These are phyloP conservation scores for Anisodus acutangulus DNA, from an alignment of 257 asterid genomes.

Conservation along the genomic window DNA sequence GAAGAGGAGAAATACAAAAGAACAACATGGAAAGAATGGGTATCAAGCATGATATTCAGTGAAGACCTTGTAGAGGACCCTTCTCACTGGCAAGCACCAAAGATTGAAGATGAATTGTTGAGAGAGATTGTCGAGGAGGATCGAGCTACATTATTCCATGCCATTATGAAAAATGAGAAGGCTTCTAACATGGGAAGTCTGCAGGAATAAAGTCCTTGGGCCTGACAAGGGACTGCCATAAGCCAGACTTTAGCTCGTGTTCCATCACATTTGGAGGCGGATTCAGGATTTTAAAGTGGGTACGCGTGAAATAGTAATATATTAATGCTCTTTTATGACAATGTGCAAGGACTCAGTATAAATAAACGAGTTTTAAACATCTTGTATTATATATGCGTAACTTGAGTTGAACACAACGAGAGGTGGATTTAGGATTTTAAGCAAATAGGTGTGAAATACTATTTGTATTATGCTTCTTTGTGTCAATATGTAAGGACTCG, in stretches of 20 bases:
- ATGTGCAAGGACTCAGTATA: neutral
- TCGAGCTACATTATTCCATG: constrained; percentile 79
- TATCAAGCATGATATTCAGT: constrained; percentile 95
- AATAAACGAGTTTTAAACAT: constrained; percentile 6
- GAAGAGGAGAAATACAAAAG: constrained; percentile 90
- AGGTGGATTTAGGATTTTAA: neutral
- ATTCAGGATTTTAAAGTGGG: constrained; percentile 24
- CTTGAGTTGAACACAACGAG: neutral
- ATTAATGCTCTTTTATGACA: neutral
- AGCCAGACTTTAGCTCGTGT: neutral
- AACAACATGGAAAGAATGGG: constrained; percentile 99
- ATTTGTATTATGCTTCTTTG: constrained; percentile 19
- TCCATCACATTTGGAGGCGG: constrained; percentile 27
- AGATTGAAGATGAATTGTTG: constrained; percentile 81
- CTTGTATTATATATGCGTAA: neutral
- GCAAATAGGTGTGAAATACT: neutral
- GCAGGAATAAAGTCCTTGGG: constrained; percentile 46
- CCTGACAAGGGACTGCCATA: neutral
- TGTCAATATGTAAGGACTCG: neutral
- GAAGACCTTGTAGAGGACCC: constrained; percentile 93
- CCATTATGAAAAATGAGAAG: constrained; percentile 94
- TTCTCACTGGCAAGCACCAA: constrained; percentile 95
- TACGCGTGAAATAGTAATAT: neutral
- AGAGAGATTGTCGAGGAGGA: constrained; percentile 98
- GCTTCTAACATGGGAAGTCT: constrained; percentile 85